A percentile compares a stretch with the other conserved stretches of the same genome.
Conservation (phyloP, 208 protist species). For the Naegleria fowleri region DNA sequence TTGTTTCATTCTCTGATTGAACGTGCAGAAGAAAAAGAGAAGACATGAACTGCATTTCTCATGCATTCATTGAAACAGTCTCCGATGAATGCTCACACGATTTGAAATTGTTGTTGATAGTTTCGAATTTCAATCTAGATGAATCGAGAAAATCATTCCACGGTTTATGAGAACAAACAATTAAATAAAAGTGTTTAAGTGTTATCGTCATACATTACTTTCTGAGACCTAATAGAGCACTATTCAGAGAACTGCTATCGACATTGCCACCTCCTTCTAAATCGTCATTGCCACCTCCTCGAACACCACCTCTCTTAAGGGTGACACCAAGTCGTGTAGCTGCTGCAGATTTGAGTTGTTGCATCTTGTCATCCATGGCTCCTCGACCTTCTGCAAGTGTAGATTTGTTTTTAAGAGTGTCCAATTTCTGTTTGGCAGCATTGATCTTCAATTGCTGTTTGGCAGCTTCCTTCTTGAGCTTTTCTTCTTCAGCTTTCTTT, state of each 20-base stretch:
- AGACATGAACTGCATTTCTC: too few species aligned
- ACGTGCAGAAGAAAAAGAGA: too few species aligned
- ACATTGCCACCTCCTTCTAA: neutral
- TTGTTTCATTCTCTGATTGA: too few species aligned
- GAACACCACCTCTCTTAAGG: neutral
- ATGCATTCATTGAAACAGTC: too few species aligned
- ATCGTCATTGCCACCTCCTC: neutral
- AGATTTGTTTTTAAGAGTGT: neutral
- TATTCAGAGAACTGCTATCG: neutral
- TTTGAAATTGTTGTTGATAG: too few species aligned
- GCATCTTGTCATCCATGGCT: neutral
- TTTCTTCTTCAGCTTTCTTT: constrained; percentile 1
- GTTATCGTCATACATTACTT: neutral
- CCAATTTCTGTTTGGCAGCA: neutral
- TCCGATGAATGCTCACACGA: too few species aligned
- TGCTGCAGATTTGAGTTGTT: neutral
- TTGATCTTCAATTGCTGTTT: neutral
- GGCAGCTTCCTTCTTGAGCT: constrained; percentile 1
- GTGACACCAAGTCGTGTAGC: neutral
- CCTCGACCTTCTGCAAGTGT: neutral
- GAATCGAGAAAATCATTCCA: too few species aligned
- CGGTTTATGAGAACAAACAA: too few species aligned
- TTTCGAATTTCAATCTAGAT: too few species aligned
- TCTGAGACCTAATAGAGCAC: neutral
- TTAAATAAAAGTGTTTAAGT: too few species aligned